Conservation (phyloP, 306 rosid species). For the Hylodesmum podocarpum region DNA sequence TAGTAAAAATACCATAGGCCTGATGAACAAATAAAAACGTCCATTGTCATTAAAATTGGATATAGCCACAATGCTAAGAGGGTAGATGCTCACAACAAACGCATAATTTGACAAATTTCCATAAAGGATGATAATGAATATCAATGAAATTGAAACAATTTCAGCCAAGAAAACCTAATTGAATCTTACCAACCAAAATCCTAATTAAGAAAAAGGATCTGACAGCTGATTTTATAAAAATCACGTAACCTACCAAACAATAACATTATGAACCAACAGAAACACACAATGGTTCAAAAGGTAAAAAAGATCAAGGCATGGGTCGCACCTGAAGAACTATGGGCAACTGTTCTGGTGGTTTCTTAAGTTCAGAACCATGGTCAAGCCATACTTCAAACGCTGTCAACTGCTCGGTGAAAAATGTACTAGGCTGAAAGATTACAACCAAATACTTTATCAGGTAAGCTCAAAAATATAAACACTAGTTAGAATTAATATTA, state of each 20-base stretch:
- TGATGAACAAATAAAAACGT: background rate
- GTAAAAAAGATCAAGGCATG: slow-evolving; percentile 20
- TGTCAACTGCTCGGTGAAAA: slow-evolving; percentile 92
- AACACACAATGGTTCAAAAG: slow-evolving; percentile 31
- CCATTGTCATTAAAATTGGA: background rate
- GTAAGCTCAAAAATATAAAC: slow-evolving; percentile 18
- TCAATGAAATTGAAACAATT: slow-evolving; percentile 17
- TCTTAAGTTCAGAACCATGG: slow-evolving; percentile 97
- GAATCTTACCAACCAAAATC: slow-evolving; percentile 24
- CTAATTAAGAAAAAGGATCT: slow-evolving; percentile 13
- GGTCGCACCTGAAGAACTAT: slow-evolving; percentile 92
- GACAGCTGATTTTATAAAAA: slow-evolving; percentile 22
- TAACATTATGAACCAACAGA: slow-evolving; percentile 27
- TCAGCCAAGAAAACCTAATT: slow-evolving; percentile 13
- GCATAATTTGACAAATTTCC: background rate
- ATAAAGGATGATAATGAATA: slow-evolving; percentile 16
- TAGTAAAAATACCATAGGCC: background rate
- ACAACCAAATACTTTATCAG: slow-evolving; percentile 1
- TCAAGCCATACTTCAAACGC: slow-evolving; percentile 99
- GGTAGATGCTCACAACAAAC: slow-evolving; percentile 11
- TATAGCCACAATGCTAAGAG: background rate
- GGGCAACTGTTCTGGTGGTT: slow-evolving; percentile 98
- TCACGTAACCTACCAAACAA: slow-evolving; percentile 28
- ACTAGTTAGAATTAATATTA: background rate
- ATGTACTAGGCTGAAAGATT: slow-evolving; percentile 80